Base-by-base conservation (phyloP, 1,139 yeast species). In the Sugiyamaella pinicola region DNA sequence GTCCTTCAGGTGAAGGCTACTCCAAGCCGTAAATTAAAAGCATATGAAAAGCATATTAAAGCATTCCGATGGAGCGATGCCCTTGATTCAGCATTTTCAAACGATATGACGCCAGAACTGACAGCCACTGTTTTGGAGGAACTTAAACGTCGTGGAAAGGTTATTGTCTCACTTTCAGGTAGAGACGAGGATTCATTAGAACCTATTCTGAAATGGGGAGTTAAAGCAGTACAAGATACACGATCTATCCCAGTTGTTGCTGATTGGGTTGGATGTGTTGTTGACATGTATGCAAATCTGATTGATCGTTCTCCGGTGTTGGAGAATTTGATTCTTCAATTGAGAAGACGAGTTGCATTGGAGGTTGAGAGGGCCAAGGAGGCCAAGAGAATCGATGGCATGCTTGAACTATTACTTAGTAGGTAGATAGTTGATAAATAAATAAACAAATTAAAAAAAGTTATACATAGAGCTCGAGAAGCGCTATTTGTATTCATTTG, bases 61-160 rank as follows among this genome's bases (percentile, higher is more conserved):
- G 87, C 87, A 26, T 93, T 93, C 74, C 82, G 87, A 66, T 93
- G 98, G 97, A 69, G 83, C 2, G 97, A 91, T 61, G 97, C 98
- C 1, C 77, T 93, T 51, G 96, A 93, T 68, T 79, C 85, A 57
- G 97, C 96, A 1, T 83, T 93, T 61, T 75, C 80, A 15, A 79
- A 85, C 2, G 96, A 96, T 3, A 78, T 85, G 65, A 82, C 93
- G 1, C 81, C 83, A 57, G 96, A 90, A 63, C 77, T 84, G 57
- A 86, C 96, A 0, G 74, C 88, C 10, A 85, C 96, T 10, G 88
- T 89, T 5, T 75, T 93, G 55, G 84, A 84, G 61, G 98, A 93
- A 70, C 79, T 93, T 63, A 85, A 87, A 66, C 84, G 82, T 62
- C 80, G 96, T 57, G 97, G 97, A 40, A 95, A 93, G 68, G 83